Evolutionary conservation across 208 protist genomes (phyloP).

Genomic region (Leishmania martiniquensis): DNA sequence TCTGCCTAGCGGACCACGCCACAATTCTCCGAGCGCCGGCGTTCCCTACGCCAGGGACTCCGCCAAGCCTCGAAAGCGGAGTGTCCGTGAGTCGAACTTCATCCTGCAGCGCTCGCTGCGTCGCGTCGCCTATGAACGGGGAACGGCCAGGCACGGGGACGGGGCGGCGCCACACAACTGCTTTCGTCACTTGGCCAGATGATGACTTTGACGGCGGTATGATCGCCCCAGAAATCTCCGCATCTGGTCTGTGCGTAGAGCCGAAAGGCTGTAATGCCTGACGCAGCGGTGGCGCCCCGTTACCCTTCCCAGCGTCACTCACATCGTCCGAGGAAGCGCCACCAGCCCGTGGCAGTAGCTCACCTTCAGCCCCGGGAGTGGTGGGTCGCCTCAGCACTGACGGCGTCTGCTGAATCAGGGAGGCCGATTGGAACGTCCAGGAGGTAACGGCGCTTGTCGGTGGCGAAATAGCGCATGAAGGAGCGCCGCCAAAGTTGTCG

Average conservation of each 20-base stretch:
- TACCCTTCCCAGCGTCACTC: not conserved
- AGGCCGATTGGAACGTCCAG: constrained; percentile 50
- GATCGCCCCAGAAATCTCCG: not conserved
- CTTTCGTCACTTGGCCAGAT: not conserved
- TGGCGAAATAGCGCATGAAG: not conserved
- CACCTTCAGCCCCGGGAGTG: not conserved
- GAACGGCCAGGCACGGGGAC: not conserved
- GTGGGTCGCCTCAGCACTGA: not conserved
- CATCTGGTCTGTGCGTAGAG: not conserved
- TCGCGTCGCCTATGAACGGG: not conserved
- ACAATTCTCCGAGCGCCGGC: not conserved
- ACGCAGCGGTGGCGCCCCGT: not conserved
- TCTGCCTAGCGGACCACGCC: not conserved
- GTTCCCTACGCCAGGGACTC: not conserved
- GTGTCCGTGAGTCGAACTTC: constrained; percentile 9
- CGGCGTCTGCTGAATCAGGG: not conserved
- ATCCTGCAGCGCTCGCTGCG: constrained; percentile 10
- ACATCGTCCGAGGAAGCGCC: not conserved
- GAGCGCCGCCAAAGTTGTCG: not conserved
- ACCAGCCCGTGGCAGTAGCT: not conserved
- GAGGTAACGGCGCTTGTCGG: constrained; percentile 30
- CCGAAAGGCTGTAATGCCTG: not conserved
- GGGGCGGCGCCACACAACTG: constrained; percentile 34
- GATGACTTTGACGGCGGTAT: not conserved
- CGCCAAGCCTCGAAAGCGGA: not conserved